phyloP scores from a whole-genome alignment of 2,329 filamentous ascomycete species.

The Monascus ruber region DNA sequence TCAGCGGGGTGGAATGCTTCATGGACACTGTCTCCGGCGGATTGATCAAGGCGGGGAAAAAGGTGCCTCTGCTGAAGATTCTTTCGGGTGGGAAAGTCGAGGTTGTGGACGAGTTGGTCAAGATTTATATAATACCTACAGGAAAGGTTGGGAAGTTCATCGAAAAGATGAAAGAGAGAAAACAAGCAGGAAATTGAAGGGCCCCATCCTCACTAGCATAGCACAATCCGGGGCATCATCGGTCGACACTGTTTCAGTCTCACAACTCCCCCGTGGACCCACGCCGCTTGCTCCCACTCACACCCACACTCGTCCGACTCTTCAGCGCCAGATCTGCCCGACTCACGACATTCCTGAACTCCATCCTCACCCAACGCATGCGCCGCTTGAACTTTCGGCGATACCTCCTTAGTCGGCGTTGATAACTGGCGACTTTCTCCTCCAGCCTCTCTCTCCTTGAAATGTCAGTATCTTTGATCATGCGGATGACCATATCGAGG shows the following conservation, averaged over 20 bases:
- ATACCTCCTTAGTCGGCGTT: conserved; percentile 7
- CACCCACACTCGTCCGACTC: no score
- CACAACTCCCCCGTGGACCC: conserved; percentile 1
- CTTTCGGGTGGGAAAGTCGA: conserved; percentile 68
- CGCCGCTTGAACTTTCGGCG: conserved; percentile 7
- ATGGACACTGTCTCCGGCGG: conserved; percentile 74
- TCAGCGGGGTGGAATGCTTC: conserved; percentile 66
- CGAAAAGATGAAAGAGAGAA: conserved; percentile 69
- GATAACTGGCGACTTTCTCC: conserved; percentile 8
- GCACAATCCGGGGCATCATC: not conserved
- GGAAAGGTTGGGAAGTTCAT: conserved; percentile 63
- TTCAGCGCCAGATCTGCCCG: conserved; percentile 5
- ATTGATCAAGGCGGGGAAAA: conserved; percentile 81
- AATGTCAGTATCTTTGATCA: conserved; percentile 12
- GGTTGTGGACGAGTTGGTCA: conserved; percentile 74
- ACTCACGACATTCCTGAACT: conserved; percentile 10
- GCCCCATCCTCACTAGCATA: not conserved
- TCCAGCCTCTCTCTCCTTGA: conserved; percentile 9
- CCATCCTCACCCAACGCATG: conserved; percentile 5
- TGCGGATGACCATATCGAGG: conserved; percentile 16
- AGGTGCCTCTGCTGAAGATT: conserved; percentile 63
- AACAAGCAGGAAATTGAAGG: conserved; percentile 14
- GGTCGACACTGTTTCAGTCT: conserved; percentile 5
- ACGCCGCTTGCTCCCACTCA: no score
- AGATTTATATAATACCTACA: conserved; percentile 70